Percentiles rank a stretch among this genome's conserved stretches.
Conservation (phyloP, 176 grass and related monocot genomes). For the Musa acuminata region DNA sequence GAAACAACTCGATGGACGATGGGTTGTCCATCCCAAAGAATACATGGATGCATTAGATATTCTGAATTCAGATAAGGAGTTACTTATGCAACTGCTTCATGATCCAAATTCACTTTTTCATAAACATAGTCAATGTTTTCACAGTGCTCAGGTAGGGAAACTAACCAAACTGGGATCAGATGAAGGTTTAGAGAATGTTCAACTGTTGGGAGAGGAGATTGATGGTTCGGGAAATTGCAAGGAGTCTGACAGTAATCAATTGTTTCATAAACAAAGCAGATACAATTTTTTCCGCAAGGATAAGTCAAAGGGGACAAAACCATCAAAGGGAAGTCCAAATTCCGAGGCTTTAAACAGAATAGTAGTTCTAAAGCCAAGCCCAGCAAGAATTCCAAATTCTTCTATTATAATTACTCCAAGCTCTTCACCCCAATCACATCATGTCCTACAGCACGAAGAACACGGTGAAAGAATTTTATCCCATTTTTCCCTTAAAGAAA, state of each 20-base stretch:
- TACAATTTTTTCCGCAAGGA: conserved; percentile 63
- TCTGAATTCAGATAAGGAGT: conserved; percentile 76
- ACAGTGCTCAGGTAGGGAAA: conserved; percentile 24
- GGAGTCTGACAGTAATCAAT: conserved; percentile 22
- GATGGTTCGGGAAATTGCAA: conserved; percentile 30
- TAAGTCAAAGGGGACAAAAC: conserved; percentile 41
- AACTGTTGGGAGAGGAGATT: conserved; percentile 20
- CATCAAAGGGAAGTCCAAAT: conserved; percentile 24
- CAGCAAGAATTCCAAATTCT: conserved; percentile 35
- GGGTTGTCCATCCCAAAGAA: conserved; percentile 55
- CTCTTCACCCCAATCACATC: conserved; percentile 30
- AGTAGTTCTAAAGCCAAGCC: conserved; percentile 78
- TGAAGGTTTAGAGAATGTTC: conserved; percentile 26
- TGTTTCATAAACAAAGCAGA: conserved; percentile 43
- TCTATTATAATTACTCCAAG: conserved; percentile 30
- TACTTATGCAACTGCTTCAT: conserved; percentile 81
- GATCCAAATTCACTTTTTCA: conserved; percentile 65
- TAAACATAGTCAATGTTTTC: conserved; percentile 50
- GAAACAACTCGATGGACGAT: conserved; percentile 30
- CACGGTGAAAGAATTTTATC: conserved; percentile 39
- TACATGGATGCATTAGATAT: conserved; percentile 78
- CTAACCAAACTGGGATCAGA: conserved; percentile 22
- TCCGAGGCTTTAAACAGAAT: conserved; percentile 58
- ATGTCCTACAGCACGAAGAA: conserved; percentile 26
- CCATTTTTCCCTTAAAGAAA: conserved; percentile 73